These are phyloP conservation scores for Tricholoma hemisulphureum DNA, from an alignment of 768 basidiomycete genomes.

Conservation along the genomic window DNA sequence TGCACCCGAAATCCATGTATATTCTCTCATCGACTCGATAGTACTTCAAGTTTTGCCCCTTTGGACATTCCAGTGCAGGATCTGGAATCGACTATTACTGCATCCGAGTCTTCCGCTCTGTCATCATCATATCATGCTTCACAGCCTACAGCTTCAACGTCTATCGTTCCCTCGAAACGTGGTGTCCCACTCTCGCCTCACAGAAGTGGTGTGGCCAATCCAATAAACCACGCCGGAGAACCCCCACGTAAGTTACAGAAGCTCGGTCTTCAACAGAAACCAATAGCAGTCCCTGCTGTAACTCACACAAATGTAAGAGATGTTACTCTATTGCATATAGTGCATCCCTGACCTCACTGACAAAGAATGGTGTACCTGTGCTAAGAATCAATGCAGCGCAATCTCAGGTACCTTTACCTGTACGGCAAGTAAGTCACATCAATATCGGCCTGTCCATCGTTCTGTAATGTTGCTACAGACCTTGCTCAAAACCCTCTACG, in stretches of 20 bases:
- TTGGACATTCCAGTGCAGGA: slow-evolving; percentile 39
- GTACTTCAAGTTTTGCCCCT: slow-evolving; percentile 32
- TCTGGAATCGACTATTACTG: slow-evolving; percentile 10
- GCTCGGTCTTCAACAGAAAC: slow-evolving; percentile 41
- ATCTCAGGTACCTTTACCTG: slow-evolving; percentile 70
- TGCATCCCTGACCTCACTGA: slow-evolving; percentile 1
- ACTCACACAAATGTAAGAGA: slow-evolving; percentile 35
- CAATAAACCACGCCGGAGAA: slow-evolving; percentile 32
- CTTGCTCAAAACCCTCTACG: slow-evolving; percentile 72
- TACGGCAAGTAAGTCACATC: slow-evolving; percentile 58
- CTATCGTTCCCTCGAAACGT: slow-evolving; percentile 52
- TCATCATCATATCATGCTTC: neutral
- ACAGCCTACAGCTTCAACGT: too few relatives aligned
- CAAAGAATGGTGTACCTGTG: slow-evolving; percentile 60
- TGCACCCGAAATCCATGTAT: slow-evolving; percentile 59
- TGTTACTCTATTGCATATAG: neutral
- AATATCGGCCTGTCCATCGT: neutral
- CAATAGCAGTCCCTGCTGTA: slow-evolving; percentile 42
- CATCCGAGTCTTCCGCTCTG: too few relatives aligned
- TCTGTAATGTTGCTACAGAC: slow-evolving; percentile 40
- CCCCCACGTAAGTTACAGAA: slow-evolving; percentile 68
- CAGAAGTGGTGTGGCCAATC: slow-evolving; percentile 18
- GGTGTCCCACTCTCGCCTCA: slow-evolving; percentile 32
- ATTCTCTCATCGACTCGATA: slow-evolving; percentile 57
- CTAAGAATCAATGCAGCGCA: slow-evolving; percentile 64